Base-by-base conservation (phyloP, 371 early-diverging fungal species). In the Mucor circinelloides region DNA sequence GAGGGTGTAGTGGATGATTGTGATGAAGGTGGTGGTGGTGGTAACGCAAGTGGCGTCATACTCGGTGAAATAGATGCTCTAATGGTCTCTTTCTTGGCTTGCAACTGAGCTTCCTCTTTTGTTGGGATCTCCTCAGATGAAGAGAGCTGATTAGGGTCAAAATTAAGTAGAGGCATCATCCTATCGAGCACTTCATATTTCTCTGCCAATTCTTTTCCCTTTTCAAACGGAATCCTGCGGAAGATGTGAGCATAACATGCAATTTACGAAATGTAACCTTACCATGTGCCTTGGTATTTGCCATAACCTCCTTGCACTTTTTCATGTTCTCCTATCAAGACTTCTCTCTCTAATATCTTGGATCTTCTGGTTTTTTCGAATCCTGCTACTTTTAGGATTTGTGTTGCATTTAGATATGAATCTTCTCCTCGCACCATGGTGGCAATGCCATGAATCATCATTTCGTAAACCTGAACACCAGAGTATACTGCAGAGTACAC, bases 291-390 rank as follows among this genome's bases (percentile, higher is more conserved):
- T 82, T 97, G 97, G 73, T 94, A 97, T 81, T 97, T 96, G 32
- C 99, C 99, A 80, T 97, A 97, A 28, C 99, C 99, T 19, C 99
- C 99, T 82, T 97, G 97, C 23, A 98, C 93, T 78, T 97, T 97
- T 71, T 98, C 97, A 71, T 94, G 95, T 44, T 87, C 86, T 9
- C 94, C 96, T 27, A 80, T 83, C 54, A 91, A 78, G 4, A 96
- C 89, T 73, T 95, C 95, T 67, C 89, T 86, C 71, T 98, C 98
- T 15, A 98, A 87, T 64, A 97, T 95, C 72, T 94, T 94, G 19
- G 97, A 95, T 48, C 99, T 84, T 73, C 87, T 89, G 28, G 91
- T 91, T 79, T 97, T 97, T 60, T 97, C 99, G 66, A 95, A 87
- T 21, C 92, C 91, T 15, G 97, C 99, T 30, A 96, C 94, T 81